Base-by-base conservation (phyloP, 768 basidiomycete genomes). In the Mycena leptocephala region DNA sequence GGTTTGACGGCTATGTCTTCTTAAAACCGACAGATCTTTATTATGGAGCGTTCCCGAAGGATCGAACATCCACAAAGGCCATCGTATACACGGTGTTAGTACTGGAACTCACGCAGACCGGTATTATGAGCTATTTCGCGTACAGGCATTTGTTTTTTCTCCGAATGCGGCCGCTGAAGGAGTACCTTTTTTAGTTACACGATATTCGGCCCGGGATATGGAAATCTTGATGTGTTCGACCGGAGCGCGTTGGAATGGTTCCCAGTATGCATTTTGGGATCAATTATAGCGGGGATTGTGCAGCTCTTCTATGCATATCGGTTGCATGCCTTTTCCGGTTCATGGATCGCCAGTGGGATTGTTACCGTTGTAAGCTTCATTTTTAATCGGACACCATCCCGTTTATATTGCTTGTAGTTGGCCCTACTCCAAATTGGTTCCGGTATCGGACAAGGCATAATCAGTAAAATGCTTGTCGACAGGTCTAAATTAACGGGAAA, bases 231-330 rank as follows among this genome's bases (percentile, higher is more conserved):
- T 3, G 68, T 61, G 1, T 74, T 74, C 20, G 58, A 74, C 13
- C 30, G 81, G 83, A 46, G 72, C 82, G 51, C 80, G 80, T 80
- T 62, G 65, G 81, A 75, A 37, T 78, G 35, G 55, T 74, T 65
- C 70, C 58, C 77, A 33, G 51, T 62, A 16, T 61, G 43, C 30
- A 65, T 61, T 22, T 32, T 70, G 30, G 63, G 72, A 14, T 74
- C 69, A 24, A 33, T 74, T 16, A 80, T 76, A 11, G 51, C 83
- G 78, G 81, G 58, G 80, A 71, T 82, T 1, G 84, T 83, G 61
- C 84, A 85, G 68, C 55, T 82, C 16, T 83, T 80, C 30, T 85
- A 85, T 56, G 83, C 83, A 9, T 82, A 82, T 65, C 81, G 84
- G 14, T 74, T 85, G 28, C 76, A 75, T 18, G 35, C 79, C 20